phyloP scores from a whole-genome alignment of 2,329 filamentous ascomycete species.

The Colletotrichum sp. region DNA sequence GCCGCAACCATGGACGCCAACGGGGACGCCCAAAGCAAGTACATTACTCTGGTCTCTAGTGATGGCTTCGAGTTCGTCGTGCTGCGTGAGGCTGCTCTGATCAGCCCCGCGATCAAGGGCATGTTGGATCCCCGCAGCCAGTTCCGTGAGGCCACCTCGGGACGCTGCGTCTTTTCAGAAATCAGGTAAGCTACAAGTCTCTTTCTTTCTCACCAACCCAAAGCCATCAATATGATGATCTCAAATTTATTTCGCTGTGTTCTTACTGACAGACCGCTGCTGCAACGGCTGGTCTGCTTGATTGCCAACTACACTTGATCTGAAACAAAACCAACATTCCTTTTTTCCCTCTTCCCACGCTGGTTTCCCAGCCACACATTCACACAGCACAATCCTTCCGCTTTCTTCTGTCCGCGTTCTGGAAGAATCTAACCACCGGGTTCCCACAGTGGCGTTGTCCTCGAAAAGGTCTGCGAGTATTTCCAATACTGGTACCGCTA shows the following conservation, averaged over 20 bases:
- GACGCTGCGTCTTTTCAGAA: conserved; percentile 71
- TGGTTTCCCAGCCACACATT: conserved; percentile 5
- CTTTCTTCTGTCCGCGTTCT: conserved; percentile 1
- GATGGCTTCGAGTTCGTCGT: conserved; percentile 82
- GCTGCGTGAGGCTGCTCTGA: conserved; percentile 70
- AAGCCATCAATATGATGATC: conserved; percentile 21
- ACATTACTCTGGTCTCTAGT: conserved; percentile 77
- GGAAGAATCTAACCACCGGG: conserved; percentile 25
- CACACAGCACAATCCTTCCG: not conserved
- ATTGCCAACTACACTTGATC: conserved; percentile 69
- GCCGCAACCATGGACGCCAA: not conserved
- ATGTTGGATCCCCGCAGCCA: conserved; percentile 75
- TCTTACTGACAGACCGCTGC: conserved; percentile 52
- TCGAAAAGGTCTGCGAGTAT: conserved; percentile 84
- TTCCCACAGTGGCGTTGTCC: conserved; percentile 66
- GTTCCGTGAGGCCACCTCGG: conserved; percentile 69
- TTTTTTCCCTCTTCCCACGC: not conserved
- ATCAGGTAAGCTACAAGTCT: conserved; percentile 65
- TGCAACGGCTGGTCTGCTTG: conserved; percentile 49
- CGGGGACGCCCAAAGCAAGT: conserved; percentile 55
- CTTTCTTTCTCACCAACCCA: not conserved
- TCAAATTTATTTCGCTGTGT: conserved; percentile 41
- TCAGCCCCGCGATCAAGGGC: conserved; percentile 75
- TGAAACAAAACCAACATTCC: conserved; percentile 45
- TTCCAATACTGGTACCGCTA: conserved; percentile 83